These are phyloP conservation scores for Aspergillus tanneri DNA, from an alignment of 2,329 filamentous ascomycete species.

Conservation along the genomic window DNA sequence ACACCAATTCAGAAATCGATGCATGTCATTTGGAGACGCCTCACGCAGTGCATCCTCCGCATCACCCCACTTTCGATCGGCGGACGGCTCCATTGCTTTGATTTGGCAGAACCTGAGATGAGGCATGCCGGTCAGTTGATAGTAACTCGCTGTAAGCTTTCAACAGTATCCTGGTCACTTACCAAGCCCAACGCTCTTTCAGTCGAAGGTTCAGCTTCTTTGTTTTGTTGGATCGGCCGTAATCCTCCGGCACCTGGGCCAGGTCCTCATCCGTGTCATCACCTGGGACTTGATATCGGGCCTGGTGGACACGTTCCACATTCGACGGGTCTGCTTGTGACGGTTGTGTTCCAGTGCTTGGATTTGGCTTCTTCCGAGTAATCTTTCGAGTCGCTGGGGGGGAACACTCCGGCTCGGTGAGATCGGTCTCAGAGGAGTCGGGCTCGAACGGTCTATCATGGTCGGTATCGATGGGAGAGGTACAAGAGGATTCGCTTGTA, in stretches of 20 bases:
- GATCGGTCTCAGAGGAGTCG: not conserved
- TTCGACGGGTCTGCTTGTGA: not conserved
- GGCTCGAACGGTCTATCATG: not conserved
- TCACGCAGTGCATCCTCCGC: constrained; percentile 16
- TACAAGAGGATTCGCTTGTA: not conserved
- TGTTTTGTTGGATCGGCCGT: constrained; percentile 18
- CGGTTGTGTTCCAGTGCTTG: not conserved
- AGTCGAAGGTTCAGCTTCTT: constrained; percentile 17
- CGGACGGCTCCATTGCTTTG: constrained; percentile 19
- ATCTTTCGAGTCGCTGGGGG: not conserved
- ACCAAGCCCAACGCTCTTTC: constrained; percentile 18
- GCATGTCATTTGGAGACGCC: constrained; percentile 20
- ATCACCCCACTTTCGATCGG: constrained; percentile 19
- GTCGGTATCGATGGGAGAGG: not conserved
- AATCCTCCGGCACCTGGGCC: constrained; percentile 21
- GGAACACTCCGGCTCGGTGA: not conserved
- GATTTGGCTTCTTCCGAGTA: not conserved
- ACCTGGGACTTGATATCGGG: constrained; percentile 16
- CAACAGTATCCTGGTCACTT: constrained; percentile 1
- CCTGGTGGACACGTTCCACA: constrained; percentile 10
- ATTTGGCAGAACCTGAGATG: constrained; percentile 18
- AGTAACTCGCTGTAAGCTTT: not conserved
- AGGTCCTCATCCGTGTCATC: constrained; percentile 25
- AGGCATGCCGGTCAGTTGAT: not conserved
- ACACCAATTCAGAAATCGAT: constrained; percentile 24